Evolutionary conservation across 371 early-diverging fungal genomes (phyloP).

Genomic region (Mortierella sp.): DNA sequence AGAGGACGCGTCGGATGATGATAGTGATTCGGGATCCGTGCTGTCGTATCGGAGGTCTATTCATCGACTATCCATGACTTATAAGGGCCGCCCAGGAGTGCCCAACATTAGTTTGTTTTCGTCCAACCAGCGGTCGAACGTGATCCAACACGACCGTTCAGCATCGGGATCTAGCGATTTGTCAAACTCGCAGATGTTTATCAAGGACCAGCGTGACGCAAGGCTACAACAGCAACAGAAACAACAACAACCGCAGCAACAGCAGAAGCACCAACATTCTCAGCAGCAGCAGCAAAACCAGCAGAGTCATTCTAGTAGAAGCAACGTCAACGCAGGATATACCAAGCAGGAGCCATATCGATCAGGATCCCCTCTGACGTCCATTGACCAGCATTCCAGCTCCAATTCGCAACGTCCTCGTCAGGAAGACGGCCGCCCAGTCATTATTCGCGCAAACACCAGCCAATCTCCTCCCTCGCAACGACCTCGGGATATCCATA

Average conservation of each 20-base stretch:
- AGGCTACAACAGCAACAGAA: slow-evolving; percentile 13
- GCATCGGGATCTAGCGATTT: slow-evolving; percentile 8
- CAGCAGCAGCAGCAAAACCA: not conserved
- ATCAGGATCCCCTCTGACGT: slow-evolving; percentile 25
- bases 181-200: not conserved
- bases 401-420: not conserved
- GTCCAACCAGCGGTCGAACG: slow-evolving; percentile 26
- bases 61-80: slow-evolving; percentile 42
- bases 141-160: slow-evolving; percentile 23
- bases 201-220: slow-evolving; percentile 16
- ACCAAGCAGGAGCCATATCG: not conserved
- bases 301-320: not conserved
- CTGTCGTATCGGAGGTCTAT: slow-evolving; percentile 40
- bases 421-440: slow-evolving; percentile 21
- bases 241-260: slow-evolving; percentile 13
- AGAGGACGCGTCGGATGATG: slow-evolving; percentile 48
- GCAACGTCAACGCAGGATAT: not conserved
- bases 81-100: slow-evolving; percentile 40
- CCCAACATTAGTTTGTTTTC: slow-evolving; percentile 48
- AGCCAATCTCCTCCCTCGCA: not conserved
- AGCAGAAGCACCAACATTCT: not conserved
- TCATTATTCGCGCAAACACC: slow-evolving; percentile 26
- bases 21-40: slow-evolving; percentile 44
- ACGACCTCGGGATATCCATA: slow-evolving; percentile 10
- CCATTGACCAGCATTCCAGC: slow-evolving; percentile 21